Evolutionary conservation across 2,329 filamentous ascomycete genomes (phyloP).

Genomic region (Ambrosiella cleistominuta): DNA sequence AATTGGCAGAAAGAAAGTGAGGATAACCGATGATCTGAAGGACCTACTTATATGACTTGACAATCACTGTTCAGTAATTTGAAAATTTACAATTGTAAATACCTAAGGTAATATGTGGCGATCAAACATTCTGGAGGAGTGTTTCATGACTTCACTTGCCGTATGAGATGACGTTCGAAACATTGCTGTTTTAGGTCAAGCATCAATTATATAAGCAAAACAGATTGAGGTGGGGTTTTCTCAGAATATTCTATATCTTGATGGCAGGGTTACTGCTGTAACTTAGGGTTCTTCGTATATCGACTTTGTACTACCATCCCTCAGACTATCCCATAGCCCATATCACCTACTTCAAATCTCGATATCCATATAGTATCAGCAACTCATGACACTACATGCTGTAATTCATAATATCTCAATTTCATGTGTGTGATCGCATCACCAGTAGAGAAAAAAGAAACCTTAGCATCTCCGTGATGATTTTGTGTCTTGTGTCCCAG

Average conservation of each 20-base stretch:
- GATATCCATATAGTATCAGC: too few relatives aligned
- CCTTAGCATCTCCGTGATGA: neutral
- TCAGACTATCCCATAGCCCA: too few relatives aligned
- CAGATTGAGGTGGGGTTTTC: neutral
- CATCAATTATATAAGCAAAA: neutral
- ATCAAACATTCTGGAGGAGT: neutral
- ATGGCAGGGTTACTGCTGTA: too few relatives aligned
- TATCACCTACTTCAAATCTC: too few relatives aligned
- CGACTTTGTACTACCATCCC: too few relatives aligned
- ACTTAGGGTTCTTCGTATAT: too few relatives aligned
- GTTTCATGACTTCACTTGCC: neutral
- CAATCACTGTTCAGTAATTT: neutral
- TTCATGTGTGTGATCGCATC: too few relatives aligned
- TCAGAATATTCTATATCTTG: too few relatives aligned
- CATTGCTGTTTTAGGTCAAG: neutral
- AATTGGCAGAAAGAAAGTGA: neutral
- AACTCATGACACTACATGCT: too few relatives aligned
- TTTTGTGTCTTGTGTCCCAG: neutral
- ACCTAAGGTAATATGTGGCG: neutral
- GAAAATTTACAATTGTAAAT: neutral
- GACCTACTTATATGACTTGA: neutral
- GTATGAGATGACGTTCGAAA: slow-evolving; percentile 7
- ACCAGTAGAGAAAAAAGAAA: too few relatives aligned
- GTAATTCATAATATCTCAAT: too few relatives aligned
- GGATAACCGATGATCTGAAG: neutral